These are phyloP conservation scores for Fagopyrum tataricum DNA, from an alignment of 148 eudicot genomes.

Conservation along the genomic window DNA sequence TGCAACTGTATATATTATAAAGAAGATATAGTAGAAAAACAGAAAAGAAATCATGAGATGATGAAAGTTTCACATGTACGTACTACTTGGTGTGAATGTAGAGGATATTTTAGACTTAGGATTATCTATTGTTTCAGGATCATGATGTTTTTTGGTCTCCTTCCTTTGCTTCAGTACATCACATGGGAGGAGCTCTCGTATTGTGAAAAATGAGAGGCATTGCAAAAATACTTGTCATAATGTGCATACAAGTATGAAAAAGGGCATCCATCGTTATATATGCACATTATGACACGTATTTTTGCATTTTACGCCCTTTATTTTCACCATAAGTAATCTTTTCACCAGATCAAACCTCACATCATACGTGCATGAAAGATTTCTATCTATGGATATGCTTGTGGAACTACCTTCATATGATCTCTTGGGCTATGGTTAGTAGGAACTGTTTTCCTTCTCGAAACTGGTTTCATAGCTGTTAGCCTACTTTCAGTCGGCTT, in stretches of 20 bases:
- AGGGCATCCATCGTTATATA: too few relatives aligned
- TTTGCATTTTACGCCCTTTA: too few relatives aligned
- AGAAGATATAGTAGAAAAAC: neutral
- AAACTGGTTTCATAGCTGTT: conserved; percentile 28
- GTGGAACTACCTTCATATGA: conserved; percentile 29
- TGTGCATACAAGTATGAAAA: too few relatives aligned
- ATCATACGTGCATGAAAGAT: neutral
- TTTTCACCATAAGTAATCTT: too few relatives aligned
- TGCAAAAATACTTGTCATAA: too few relatives aligned
- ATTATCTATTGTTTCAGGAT: neutral
- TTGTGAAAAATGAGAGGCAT: too few relatives aligned
- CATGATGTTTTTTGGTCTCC: neutral
- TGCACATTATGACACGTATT: too few relatives aligned
- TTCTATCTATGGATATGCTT: neutral
- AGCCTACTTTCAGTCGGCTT: conserved; percentile 22
- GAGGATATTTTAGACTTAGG: neutral
- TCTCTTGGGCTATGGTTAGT: conserved; percentile 26
- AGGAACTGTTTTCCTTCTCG: conserved; percentile 46
- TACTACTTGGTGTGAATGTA: neutral
- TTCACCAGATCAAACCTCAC: neutral
- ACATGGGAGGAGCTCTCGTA: too few relatives aligned
- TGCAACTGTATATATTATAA: conserved; percentile 12
- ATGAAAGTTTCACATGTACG: neutral
- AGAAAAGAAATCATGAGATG: neutral
- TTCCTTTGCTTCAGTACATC: neutral